Evolutionary conservation across 2,329 filamentous ascomycete genomes (phyloP).

Genomic region (Ceratocystiopsis sp.): DNA sequence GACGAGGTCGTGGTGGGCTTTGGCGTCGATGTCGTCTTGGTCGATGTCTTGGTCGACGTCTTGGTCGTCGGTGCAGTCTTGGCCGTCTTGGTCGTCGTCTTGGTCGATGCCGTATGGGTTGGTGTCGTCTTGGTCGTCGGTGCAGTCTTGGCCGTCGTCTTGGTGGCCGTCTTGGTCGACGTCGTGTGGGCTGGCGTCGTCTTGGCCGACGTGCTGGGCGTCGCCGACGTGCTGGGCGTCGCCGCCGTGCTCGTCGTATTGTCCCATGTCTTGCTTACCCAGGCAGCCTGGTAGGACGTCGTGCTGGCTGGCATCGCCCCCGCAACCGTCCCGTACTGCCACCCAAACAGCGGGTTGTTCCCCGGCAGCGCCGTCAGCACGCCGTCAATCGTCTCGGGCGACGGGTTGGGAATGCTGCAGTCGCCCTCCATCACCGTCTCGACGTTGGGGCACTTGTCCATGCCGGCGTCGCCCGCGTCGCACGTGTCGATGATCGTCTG

Average conservation of each 20-base stretch:
- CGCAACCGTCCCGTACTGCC: conserved; percentile 22
- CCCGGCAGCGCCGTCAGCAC: conserved; percentile 34
- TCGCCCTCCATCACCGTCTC: conserved; percentile 28
- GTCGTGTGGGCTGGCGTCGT: background rate
- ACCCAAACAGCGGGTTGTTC: conserved; percentile 36
- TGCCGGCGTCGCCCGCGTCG: conserved; percentile 38
- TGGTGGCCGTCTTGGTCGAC: background rate
- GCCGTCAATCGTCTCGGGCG: conserved; percentile 28
- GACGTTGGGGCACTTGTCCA: conserved; percentile 46
- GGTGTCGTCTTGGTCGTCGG: background rate
- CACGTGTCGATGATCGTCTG: conserved; percentile 53
- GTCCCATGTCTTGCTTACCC: no score
- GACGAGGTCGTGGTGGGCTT: no score
- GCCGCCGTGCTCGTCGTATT: no score
- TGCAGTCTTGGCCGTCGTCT: background rate
- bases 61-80: background rate
- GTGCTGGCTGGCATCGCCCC: no score
- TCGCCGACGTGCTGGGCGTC: no score
- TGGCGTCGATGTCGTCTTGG: background rate
- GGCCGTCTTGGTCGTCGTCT: background rate
- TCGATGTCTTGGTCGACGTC: background rate
- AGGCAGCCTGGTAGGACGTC: no score
- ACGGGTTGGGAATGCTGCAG: conserved; percentile 32
- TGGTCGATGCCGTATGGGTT: background rate
- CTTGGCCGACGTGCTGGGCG: background rate